These are phyloP conservation scores for Spiraea crenata DNA, from an alignment of 331 rosid genomes.

Conservation along the genomic window DNA sequence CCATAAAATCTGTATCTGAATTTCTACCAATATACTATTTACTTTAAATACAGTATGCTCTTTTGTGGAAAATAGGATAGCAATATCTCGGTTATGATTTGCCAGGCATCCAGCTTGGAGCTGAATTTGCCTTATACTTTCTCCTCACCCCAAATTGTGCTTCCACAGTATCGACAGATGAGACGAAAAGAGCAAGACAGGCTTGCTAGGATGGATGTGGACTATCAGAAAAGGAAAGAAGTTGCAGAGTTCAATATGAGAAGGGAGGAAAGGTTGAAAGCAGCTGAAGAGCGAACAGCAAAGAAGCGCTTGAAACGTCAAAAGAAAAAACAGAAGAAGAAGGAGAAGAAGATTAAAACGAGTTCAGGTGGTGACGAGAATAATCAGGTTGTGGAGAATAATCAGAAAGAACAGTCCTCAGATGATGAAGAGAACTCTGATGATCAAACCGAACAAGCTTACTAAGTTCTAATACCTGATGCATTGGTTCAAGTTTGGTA, in stretches of 20 bases:
- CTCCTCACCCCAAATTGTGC: constrained; percentile 18
- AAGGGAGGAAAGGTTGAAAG: constrained; percentile 83
- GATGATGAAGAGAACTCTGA: constrained; percentile 54
- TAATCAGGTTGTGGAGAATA: no score
- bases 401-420: constrained; percentile 53
- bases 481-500: constrained; percentile 2
- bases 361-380: constrained; percentile 48
- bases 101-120: background rate
- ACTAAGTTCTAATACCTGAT: constrained; percentile 1
- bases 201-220: constrained; percentile 86
- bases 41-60: background rate
- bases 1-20: background rate
- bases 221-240: constrained; percentile 78
- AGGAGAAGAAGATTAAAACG: constrained; percentile 57
- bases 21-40: background rate
- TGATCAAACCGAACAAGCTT: constrained; percentile 33
- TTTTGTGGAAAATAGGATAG: background rate
- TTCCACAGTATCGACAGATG: constrained; percentile 83
- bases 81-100: background rate
- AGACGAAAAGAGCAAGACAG: constrained; percentile 96
- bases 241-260: constrained; percentile 66
- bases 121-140: background rate
- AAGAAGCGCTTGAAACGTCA: constrained; percentile 81
- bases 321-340: constrained; percentile 79
- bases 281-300: constrained; percentile 80